These are phyloP conservation scores for Laburnicola sp. DNA, from an alignment of 2,329 filamentous ascomycete species.

Conservation along the genomic window DNA sequence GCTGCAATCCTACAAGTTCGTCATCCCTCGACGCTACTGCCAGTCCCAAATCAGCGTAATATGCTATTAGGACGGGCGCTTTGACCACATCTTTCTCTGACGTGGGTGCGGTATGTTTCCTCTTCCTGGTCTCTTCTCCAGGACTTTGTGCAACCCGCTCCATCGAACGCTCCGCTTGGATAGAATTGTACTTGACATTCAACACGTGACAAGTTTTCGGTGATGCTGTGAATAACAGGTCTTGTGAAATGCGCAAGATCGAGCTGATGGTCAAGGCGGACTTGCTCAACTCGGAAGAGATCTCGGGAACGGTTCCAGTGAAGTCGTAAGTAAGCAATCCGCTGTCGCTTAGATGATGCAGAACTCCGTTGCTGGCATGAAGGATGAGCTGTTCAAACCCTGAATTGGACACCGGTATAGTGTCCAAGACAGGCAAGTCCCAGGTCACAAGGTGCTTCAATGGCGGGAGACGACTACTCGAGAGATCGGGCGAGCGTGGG, in stretches of 20 bases:
- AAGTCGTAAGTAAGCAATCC: constrained; percentile 66
- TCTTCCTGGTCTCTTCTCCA: constrained; percentile 44
- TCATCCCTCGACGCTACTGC: constrained; percentile 67
- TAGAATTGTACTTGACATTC: constrained; percentile 67
- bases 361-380: constrained; percentile 64
- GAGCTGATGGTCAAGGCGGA: constrained; percentile 59
- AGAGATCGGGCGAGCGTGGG: constrained; percentile 36
- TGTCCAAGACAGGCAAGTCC: constrained; percentile 28
- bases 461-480: constrained; percentile 31
- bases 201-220: constrained; percentile 58
- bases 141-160: constrained; percentile 15
- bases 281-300: constrained; percentile 57
- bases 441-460: constrained; percentile 40
- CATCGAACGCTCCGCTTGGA: constrained; percentile 50
- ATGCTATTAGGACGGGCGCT: constrained; percentile 41
- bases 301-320: constrained; percentile 62
- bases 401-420: constrained; percentile 8
- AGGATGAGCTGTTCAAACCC: constrained; percentile 53
- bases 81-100: constrained; percentile 52
- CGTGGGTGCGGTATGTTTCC: constrained; percentile 33
- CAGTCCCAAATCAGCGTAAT: constrained; percentile 68
- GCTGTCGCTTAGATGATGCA: constrained; percentile 62
- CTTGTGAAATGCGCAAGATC: constrained; percentile 68
- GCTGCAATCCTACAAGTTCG: constrained; percentile 68
- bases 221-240: constrained; percentile 66